Conservation (phyloP, 441 rosid species). For the Rhodomyrtus psidioides region DNA sequence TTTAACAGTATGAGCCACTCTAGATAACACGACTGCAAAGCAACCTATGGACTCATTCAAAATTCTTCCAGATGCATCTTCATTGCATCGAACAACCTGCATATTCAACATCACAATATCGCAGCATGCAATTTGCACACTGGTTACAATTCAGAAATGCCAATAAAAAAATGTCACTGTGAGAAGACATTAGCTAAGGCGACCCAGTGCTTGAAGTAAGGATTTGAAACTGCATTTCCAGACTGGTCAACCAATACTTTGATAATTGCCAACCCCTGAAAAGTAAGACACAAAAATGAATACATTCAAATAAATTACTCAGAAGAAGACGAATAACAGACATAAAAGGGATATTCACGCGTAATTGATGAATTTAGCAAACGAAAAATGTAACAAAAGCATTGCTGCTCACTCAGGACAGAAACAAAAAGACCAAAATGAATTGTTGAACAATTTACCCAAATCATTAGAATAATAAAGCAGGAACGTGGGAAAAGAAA, state of each 20-base stretch:
- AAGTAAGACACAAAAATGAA: background rate
- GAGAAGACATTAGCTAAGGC: constrained; percentile 64
- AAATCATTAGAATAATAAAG: too few species aligned
- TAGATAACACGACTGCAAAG: constrained; percentile 48
- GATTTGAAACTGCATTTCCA: constrained; percentile 33
- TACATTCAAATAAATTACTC: too few species aligned
- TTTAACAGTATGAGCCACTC: too few species aligned
- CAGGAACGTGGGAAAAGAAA: too few species aligned
- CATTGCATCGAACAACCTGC: constrained; percentile 60
- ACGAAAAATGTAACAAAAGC: too few species aligned
- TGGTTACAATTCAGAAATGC: background rate
- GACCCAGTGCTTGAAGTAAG: constrained; percentile 86
- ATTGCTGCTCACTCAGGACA: too few species aligned
- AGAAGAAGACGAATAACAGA: too few species aligned
- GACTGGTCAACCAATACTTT: constrained; percentile 46
- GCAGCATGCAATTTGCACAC: background rate
- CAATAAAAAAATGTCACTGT: constrained; percentile 45
- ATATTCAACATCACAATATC: constrained; percentile 12
- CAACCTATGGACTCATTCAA: constrained; percentile 68
- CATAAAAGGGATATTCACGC: too few species aligned
- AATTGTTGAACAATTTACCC: too few species aligned
- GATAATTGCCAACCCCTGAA: constrained; percentile 69
- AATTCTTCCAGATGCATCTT: constrained; percentile 62
- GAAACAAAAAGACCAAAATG: too few species aligned
- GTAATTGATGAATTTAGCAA: too few species aligned